phyloP scores from a whole-genome alignment of 768 basidiomycete species.

The Saitozyma podzolica region DNA sequence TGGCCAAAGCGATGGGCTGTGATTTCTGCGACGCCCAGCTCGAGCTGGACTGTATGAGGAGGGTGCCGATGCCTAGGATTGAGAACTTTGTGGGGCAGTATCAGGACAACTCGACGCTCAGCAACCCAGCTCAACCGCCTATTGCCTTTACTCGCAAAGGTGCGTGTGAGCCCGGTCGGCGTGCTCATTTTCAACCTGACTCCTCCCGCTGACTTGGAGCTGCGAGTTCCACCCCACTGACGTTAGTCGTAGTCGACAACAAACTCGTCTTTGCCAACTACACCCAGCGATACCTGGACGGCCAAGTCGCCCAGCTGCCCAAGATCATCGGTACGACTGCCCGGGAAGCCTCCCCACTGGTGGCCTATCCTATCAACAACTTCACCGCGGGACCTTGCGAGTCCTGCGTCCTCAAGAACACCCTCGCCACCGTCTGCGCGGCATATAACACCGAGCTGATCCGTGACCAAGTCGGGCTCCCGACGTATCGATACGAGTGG shows the following conservation, averaged over 20 bases:
- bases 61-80: too few relatives aligned
- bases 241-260: too few relatives aligned
- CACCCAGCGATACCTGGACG: not conserved
- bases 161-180: not conserved
- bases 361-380: not conserved
- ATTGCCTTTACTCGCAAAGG: not conserved
- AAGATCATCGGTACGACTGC: not conserved
- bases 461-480: not conserved
- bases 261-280: slow-evolving; percentile 1
- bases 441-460: not conserved
- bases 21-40: too few relatives aligned
- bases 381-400: not conserved
- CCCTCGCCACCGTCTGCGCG: not conserved
- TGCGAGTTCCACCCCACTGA: too few relatives aligned
- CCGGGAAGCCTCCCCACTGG: not conserved
- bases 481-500: not conserved
- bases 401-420: not conserved
- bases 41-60: too few relatives aligned
- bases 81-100: too few relatives aligned
- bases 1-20: too few relatives aligned
- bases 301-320: not conserved
- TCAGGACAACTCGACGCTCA: too few relatives aligned
- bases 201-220: too few relatives aligned
- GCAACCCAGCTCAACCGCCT: too few relatives aligned
- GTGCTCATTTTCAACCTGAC: not conserved